Percentiles rank a stretch among this genome's conserved stretches.
Evolutionary conservation across 495 filamentous ascomycete genomes (phyloP).

Genomic region (Letharia lupina): DNA sequence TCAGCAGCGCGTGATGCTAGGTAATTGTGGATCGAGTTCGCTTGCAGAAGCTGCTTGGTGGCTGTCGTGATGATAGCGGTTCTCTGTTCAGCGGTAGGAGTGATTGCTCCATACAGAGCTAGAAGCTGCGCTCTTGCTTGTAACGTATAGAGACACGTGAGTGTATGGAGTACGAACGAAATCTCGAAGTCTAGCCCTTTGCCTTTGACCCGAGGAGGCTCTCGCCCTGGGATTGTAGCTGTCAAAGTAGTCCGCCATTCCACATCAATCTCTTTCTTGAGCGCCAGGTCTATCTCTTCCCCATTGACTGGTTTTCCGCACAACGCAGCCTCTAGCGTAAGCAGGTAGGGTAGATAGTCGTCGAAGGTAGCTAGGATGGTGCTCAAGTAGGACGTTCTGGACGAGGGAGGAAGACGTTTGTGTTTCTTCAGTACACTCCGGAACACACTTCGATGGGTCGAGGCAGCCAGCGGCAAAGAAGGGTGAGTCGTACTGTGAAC

Average conservation of each 20-base stretch:
- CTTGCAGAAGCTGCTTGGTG: constrained; percentile 67
- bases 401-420: constrained; percentile 63
- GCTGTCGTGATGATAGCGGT: constrained; percentile 62
- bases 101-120: constrained; percentile 46
- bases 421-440: constrained; percentile 70
- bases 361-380: constrained; percentile 58
- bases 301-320: constrained; percentile 39
- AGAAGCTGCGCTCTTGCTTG: constrained; percentile 56
- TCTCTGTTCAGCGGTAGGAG: constrained; percentile 57
- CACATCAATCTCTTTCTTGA: constrained; percentile 49
- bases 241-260: constrained; percentile 82
- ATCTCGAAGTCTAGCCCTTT: constrained; percentile 75
- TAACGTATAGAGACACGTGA: constrained; percentile 63
- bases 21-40: constrained; percentile 68
- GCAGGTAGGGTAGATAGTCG: constrained; percentile 71
- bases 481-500: constrained; percentile 63
- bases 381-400: constrained; percentile 57
- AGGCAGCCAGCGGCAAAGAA: constrained; percentile 67
- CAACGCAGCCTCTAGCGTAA: constrained; percentile 63
- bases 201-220: constrained; percentile 54
- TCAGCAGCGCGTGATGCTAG: constrained; percentile 34
- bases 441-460: constrained; percentile 69
- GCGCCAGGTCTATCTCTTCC: constrained; percentile 57
- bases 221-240: constrained; percentile 47
- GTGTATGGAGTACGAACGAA: constrained; percentile 63